A percentile compares a stretch with the other conserved stretches of the same genome.
Conservation (phyloP, 1,284 basidiomycete species). For the Exsudoporus floridanus region DNA sequence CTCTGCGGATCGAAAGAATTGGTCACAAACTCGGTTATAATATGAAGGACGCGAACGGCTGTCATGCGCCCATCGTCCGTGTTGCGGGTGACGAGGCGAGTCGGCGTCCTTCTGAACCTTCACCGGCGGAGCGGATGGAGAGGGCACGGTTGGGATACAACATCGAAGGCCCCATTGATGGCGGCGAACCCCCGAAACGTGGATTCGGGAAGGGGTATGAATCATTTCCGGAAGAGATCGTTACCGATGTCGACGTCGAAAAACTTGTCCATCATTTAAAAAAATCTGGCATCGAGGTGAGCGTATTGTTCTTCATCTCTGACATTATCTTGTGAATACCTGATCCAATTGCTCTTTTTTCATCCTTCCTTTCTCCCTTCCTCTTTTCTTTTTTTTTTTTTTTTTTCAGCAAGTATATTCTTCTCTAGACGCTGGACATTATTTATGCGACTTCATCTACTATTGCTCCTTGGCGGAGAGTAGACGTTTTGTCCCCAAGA, state of each 20-base stretch:
- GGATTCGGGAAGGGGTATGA: conserved; percentile 56
- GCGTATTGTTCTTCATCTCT: conserved; percentile 16
- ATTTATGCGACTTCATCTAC: conserved; percentile 75
- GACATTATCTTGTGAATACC: conserved; percentile 1
- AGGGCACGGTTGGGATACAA: conserved; percentile 30
- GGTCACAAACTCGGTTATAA: conserved; percentile 70
- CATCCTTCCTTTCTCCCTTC: background rate
- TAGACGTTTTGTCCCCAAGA: conserved; percentile 51
- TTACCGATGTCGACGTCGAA: conserved; percentile 49
- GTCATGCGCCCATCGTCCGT: conserved; percentile 54
- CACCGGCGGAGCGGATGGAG: conserved; percentile 40
- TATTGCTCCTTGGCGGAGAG: conserved; percentile 77
- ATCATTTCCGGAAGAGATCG: conserved; percentile 44
- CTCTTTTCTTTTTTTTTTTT: background rate
- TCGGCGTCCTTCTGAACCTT: conserved; percentile 26
- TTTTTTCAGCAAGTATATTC: conserved; percentile 57
- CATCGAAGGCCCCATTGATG: conserved; percentile 25
- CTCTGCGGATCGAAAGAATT: conserved; percentile 63
- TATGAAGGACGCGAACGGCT: conserved; percentile 64
- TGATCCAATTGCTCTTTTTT: too few relatives aligned
- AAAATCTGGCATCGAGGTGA: conserved; percentile 56
- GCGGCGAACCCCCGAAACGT: conserved; percentile 40
- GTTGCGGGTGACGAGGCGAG: conserved; percentile 30
- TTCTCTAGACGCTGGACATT: conserved; percentile 75
- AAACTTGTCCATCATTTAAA: conserved; percentile 58